Evolutionary conservation across 2,329 filamentous ascomycete genomes (phyloP), one percentile per base, ranked within the genome.

Genomic region (Colletotrichum tabaci): DNA sequence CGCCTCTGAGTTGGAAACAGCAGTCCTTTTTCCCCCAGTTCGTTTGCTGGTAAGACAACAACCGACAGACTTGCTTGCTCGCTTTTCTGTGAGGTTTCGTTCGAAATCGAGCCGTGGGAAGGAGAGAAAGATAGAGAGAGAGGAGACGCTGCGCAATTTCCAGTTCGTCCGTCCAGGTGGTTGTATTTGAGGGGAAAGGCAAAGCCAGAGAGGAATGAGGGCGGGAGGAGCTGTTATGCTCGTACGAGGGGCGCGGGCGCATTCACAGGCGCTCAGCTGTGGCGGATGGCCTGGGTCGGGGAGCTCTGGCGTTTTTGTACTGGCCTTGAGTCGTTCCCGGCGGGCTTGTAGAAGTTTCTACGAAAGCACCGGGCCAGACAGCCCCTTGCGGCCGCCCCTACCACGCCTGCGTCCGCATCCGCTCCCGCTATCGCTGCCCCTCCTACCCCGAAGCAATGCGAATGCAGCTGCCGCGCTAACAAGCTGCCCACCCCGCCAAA

Each of bases 291-390:
- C 65, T 56, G 71, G 74, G 74, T 66, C 71, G 63, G 67, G 77
- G 76, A 75, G 74, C 71, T 75, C 77, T 75, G 69, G 69, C 58
- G 76, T 78, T 79, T 81, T 77, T 82, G 81, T 82, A 82, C 77
- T 70, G 67, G 73, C 74, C 73, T 80, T 81, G 82, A 82, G 80
- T 82, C 82, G 83, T 77, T 78, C 69, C 30, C 40, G 8, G 57
- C 40, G 35, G 13, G 55, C 81, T 83, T 83, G 82, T 84, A 83
- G 82, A 84, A 84, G 76, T 81, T 84, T 84, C 82, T 79, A 84
- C 78, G 74, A 75, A 74, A 75, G 67, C 61, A 38, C 69, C 61
- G 66, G 67, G 56, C 49, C 58, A 53, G 49, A 53, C 50, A 26
- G 46, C 46, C 52, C 57, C 38, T 57, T 57, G 40, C 38, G 68